Conservation (phyloP, 2,329 filamentous ascomycete genomes). For the Chrysosporium queenslandicum region DNA sequence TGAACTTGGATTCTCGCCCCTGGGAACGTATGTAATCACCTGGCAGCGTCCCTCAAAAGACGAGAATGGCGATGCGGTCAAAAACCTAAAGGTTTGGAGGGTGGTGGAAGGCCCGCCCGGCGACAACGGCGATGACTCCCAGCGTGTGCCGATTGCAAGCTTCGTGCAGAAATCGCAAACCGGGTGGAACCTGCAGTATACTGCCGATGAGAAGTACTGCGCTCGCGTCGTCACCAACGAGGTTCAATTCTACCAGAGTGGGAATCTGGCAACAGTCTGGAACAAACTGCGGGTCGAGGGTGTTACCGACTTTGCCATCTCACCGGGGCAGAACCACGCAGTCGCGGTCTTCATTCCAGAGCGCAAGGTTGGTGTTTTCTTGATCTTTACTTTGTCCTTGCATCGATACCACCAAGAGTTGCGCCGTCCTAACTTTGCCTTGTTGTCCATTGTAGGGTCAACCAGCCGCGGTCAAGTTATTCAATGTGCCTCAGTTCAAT, state of each 20-base stretch:
- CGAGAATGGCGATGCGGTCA: constrained; percentile 80
- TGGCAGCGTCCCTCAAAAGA: constrained; percentile 94
- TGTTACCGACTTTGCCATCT: constrained; percentile 77
- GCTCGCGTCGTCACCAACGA: constrained; percentile 92
- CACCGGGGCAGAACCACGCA: constrained; percentile 79
- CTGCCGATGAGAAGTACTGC: constrained; percentile 83
- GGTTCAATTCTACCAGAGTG: constrained; percentile 90
- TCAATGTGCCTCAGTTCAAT: constrained; percentile 78
- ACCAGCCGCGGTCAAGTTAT: constrained; percentile 89
- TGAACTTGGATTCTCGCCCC: constrained; percentile 87
- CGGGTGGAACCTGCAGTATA: constrained; percentile 97
- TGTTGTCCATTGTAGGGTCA: constrained; percentile 61
- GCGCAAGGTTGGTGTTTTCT: constrained; percentile 59
- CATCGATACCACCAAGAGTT: not conserved
- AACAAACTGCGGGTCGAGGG: constrained; percentile 92
- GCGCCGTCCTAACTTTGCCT: constrained; percentile 15
- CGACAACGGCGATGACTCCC: constrained; percentile 43
- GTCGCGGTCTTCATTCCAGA: constrained; percentile 93
- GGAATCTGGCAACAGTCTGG: constrained; percentile 77
- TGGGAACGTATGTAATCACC: constrained; percentile 86
- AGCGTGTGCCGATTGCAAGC: constrained; percentile 63
- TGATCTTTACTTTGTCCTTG: too few species aligned
- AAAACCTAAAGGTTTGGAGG: constrained; percentile 96
- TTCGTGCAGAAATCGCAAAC: constrained; percentile 95
- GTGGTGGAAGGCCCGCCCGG: constrained; percentile 58